Conservation (phyloP, 2,329 filamentous ascomycete genomes). For the Claviceps paspali region DNA sequence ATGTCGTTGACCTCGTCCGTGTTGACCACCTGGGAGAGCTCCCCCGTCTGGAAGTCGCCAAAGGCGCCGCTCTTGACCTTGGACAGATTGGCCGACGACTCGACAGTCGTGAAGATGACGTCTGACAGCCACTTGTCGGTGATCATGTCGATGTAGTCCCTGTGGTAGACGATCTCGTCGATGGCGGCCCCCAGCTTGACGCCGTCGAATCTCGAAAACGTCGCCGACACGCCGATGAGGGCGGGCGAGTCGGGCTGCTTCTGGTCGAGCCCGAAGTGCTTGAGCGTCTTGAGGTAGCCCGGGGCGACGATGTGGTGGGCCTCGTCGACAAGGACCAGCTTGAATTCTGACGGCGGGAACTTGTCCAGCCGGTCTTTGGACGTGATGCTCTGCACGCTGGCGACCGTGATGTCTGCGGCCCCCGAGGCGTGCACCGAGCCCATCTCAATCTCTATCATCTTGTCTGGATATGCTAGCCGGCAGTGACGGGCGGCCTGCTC, state of each 20-base stretch:
- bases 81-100: constrained; percentile 66
- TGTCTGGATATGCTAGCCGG: constrained; percentile 60
- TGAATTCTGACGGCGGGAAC: constrained; percentile 67
- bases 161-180: constrained; percentile 93
- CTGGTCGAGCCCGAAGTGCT: constrained; percentile 59
- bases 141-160: constrained; percentile 54
- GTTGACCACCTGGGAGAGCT: constrained; percentile 75
- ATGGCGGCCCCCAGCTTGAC: constrained; percentile 69
- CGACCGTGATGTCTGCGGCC: constrained; percentile 79
- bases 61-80: constrained; percentile 41
- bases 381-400: constrained; percentile 72
- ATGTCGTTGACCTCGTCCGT: constrained; percentile 68
- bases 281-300: constrained; percentile 58
- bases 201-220: constrained; percentile 65
- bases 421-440: constrained; percentile 62
- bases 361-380: constrained; percentile 66
- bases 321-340: constrained; percentile 87
- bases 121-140: constrained; percentile 82
- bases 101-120: constrained; percentile 87
- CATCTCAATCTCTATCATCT: constrained; percentile 85
- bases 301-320: constrained; percentile 89
- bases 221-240: constrained; percentile 82
- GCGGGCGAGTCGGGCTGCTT: constrained; percentile 34
- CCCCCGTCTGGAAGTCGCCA: constrained; percentile 66
- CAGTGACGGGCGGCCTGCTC: constrained; percentile 89